Evolutionary conservation across 2,329 filamentous ascomycete genomes (phyloP).

Genomic region (Ceratocystis papillata): DNA sequence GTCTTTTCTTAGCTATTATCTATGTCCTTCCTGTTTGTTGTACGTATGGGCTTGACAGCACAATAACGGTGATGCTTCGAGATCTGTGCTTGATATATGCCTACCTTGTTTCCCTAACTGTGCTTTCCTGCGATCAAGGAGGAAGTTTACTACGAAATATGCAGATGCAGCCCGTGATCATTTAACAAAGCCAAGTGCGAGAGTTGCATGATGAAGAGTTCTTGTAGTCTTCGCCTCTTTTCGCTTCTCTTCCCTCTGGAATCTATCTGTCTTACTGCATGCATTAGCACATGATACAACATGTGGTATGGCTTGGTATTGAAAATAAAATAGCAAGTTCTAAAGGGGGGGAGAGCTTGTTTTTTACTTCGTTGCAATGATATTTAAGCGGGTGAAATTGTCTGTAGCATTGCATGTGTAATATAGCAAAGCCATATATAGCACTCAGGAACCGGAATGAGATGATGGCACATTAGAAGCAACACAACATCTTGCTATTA

Average conservation of each 20-base stretch:
- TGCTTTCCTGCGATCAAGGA: not conserved
- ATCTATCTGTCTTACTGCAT: not conserved
- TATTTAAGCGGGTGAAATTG: too few species aligned
- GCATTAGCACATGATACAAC: too few species aligned
- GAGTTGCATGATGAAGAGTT: not conserved
- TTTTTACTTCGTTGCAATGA: too few species aligned
- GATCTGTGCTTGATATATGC: not conserved
- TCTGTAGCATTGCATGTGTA: too few species aligned
- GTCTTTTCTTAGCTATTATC: not conserved
- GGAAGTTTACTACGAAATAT: not conserved
- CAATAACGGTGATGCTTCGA: too few species aligned
- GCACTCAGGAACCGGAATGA: not conserved
- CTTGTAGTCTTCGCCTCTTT: not conserved
- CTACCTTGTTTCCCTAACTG: not conserved
- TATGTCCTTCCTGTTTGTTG: not conserved
- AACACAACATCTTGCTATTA: not conserved
- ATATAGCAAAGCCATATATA: not conserved
- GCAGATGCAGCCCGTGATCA: too few species aligned
- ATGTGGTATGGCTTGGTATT: too few species aligned
- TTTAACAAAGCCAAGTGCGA: not conserved
- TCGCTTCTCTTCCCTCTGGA: not conserved
- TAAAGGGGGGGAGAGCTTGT: too few species aligned
- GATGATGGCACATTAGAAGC: not conserved
- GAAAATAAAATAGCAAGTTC: too few species aligned
- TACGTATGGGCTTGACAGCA: not conserved